phyloP scores from a whole-genome alignment of 2,329 filamentous ascomycete genomes.

The Cladobotryum protrusum region DNA sequence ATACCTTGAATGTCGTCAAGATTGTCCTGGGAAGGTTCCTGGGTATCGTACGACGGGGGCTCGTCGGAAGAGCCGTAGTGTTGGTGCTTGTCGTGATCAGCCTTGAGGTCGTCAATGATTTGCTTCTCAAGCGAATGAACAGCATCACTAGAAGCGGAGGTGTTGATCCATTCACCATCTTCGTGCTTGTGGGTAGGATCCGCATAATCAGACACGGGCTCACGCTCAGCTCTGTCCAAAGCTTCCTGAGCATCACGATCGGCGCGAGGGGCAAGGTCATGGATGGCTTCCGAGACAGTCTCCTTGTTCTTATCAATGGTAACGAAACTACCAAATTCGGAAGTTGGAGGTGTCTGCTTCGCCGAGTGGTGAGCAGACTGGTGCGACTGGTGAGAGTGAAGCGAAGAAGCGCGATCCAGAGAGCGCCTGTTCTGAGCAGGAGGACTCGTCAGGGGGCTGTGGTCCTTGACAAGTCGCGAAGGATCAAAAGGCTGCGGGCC shows the following conservation, averaged over 20 bases:
- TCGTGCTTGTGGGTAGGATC: constrained; percentile 49
- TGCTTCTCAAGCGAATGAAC: constrained; percentile 14
- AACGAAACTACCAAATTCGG: constrained; percentile 24
- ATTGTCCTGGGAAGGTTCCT: constrained; percentile 38
- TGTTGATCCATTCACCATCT: constrained; percentile 29
- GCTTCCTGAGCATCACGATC: constrained; percentile 57
- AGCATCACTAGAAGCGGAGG: constrained; percentile 13
- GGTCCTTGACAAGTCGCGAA: constrained; percentile 34
- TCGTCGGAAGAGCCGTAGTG: constrained; percentile 49
- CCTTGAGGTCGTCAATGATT: constrained; percentile 33
- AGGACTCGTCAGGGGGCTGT: constrained; percentile 40
- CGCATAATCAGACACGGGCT: constrained; percentile 40
- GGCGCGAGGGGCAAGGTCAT: constrained; percentile 52
- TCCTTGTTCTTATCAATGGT: constrained; percentile 55
- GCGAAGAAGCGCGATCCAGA: constrained; percentile 30
- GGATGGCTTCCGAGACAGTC: constrained; percentile 65
- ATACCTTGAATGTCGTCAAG: constrained; percentile 55
- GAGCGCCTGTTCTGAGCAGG: constrained; percentile 35
- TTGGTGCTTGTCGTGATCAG: constrained; percentile 49
- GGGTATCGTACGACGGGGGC: constrained; percentile 28
- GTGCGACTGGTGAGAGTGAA: constrained; percentile 20
- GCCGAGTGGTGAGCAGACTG: constrained; percentile 19
- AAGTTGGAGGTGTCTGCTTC: constrained; percentile 23
- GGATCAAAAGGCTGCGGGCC: constrained; percentile 33
- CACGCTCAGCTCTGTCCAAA: constrained; percentile 49